Evolutionary conservation across 2,329 filamentous ascomycete genomes (phyloP), one percentile per base, ranked within the genome.

Genomic region (Zarea fungicola): DNA sequence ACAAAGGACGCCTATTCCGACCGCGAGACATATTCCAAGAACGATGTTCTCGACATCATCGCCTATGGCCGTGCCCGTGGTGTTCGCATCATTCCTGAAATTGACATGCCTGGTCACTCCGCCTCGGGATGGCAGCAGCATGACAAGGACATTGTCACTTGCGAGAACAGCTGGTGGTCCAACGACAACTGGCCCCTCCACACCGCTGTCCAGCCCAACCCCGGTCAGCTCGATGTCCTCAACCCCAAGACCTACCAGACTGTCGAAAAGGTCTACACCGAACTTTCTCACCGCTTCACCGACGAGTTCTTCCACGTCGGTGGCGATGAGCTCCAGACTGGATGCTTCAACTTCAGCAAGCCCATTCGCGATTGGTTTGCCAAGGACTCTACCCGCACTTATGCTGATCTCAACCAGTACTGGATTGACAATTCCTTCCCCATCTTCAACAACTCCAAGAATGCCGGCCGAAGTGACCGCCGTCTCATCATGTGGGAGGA

Each of bases 91-190:
- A 68, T 82, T 28, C 76, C 79, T n/a, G 79, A 83, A 56, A 73
- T 81, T 35, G 79, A 83, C 59, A 81, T 81, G 76, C 79, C 79
- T 6, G 76, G 78, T 40, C 79, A 83, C 58, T 72, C 76, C 6
- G 67, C 70, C 25, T 71, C 75, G 1, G 77, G 77, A 25, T 80
- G 76, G 76, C 68, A 75, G 47, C 76, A 78, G 52, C 66, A 82
- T 6, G 76, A 81, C 51, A 68, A 76, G 21, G 67, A 71, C 21
- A 78, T 84, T 49, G 67, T 81, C 23, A 71, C 80, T 11, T 82
- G 78, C 60, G 64, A 62, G 16, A 65, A 81, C 60, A 73, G 73
- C 19, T 82, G 78, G 78, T 82, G 78, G 78, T 78, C 75, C 31
- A 81, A 81, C 58, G 78, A 82, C 50, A 62, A 68, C 54, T 81